Evolutionary conservation across 768 basidiomycete genomes (phyloP), one percentile per base, ranked within the genome.

Genomic region (Tulasnella sp.): DNA sequence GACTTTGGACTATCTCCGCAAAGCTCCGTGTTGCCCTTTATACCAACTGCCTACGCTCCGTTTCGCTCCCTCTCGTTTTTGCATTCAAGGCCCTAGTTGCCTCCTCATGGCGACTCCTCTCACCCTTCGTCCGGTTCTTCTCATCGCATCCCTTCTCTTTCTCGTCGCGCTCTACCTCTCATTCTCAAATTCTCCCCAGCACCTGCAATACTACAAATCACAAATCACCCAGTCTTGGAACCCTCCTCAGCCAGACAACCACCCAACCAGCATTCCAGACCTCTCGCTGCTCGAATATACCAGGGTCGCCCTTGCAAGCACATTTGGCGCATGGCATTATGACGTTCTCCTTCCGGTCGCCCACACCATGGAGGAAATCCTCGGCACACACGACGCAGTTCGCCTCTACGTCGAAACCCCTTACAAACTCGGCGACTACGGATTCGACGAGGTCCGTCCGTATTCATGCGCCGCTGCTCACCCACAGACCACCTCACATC

Each of bases 341-440:
- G 72, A 73, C 31, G 72, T 73, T 28, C 72, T 73, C 72, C 2
- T 73, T 73, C 72, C 72, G 3, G 42, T 73, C 24, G 72, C 72
- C 37, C 72, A 73, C 18, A 37, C 72, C 14, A 37, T 73, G 72
- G 72, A 73, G 34, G n/a, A 37, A 31, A 44, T 73, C 0, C 72
- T 73, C 37, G 72, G 72, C 72, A 37, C 72, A 20, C 72, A 73
- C 24, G 72, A 73, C 42, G 20, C 37, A 22, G 72, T 73, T 16
- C 72, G 72, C n/a, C 72, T 73, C 31, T 73, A 73, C 72, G 72
- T 73, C 11, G 72, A 73, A 37, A 37, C 34, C 37, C 72, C 72
- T 18, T 73, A 73, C 72, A 37, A 44, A 37, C 42, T 73, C 1
- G 72, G 72, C 24, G 72, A 73, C 34, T 44, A 73, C 34, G 72